A percentile compares a stretch with the other conserved stretches of the same genome.
Evolutionary conservation across 2,329 filamentous ascomycete genomes (phyloP).

Genomic region (Colletotrichum sp.): DNA sequence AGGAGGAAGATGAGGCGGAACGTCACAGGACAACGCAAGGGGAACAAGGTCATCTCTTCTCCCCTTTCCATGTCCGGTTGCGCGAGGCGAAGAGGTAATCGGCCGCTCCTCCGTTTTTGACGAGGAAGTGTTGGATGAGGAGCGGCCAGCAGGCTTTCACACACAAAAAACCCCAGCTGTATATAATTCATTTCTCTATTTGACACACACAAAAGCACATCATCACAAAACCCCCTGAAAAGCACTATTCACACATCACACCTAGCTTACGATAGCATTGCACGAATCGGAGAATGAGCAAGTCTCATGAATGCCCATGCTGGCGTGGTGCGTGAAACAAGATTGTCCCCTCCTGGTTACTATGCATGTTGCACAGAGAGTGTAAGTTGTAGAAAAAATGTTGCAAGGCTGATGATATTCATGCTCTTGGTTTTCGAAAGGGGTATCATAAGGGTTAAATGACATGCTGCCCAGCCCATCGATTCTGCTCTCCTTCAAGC

Average conservation of each 20-base stretch:
- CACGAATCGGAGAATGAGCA: slow-evolving; percentile 2
- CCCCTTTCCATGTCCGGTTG: neutral
- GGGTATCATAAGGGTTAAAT: slow-evolving; percentile 30
- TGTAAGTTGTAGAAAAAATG: neutral
- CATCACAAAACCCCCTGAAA: neutral
- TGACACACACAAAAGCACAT: neutral
- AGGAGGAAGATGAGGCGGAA: neutral
- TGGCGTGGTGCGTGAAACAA: neutral
- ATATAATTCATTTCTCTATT: slow-evolving; percentile 16
- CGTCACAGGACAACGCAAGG: neutral
- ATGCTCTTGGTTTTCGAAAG: slow-evolving; percentile 18
- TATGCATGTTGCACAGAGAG: neutral
- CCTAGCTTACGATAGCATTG: neutral
- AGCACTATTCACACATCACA: neutral
- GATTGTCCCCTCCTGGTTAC: neutral
- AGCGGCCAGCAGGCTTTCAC: neutral
- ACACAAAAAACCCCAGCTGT: neutral
- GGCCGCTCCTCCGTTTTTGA: neutral
- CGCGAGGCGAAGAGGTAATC: neutral
- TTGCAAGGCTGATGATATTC: neutral
- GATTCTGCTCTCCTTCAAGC: neutral
- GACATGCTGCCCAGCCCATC: neutral
- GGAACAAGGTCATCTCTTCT: neutral
- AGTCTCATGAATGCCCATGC: slow-evolving; percentile 12
- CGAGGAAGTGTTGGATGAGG: neutral